phyloP scores from a whole-genome alignment of 2,329 filamentous ascomycete genomes.

The Curvularia eragrostidis region DNA sequence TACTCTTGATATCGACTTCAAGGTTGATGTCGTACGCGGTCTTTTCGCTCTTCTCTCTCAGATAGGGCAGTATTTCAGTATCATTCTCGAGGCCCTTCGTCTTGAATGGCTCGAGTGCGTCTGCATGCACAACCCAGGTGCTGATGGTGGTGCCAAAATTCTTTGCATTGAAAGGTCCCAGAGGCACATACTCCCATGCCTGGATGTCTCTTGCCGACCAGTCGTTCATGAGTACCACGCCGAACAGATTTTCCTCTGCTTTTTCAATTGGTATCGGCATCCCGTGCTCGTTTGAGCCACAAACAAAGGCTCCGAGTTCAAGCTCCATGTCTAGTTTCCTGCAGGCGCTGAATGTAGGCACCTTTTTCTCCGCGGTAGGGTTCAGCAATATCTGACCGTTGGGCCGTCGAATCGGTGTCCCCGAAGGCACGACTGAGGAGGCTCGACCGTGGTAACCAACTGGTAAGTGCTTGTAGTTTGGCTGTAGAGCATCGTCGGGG shows the following conservation, averaged over 20 bases:
- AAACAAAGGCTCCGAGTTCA: constrained; percentile 78
- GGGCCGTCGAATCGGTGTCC: constrained; percentile 74
- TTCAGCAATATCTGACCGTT: constrained; percentile 75
- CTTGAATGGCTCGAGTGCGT: constrained; percentile 75
- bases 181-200: constrained; percentile 81
- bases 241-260: constrained; percentile 76
- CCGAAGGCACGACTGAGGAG: constrained; percentile 76
- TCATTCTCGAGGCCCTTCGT: constrained; percentile 63
- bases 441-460: constrained; percentile 83
- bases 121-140: constrained; percentile 78
- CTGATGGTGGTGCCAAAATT: constrained; percentile 82
- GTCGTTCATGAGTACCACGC: constrained; percentile 83
- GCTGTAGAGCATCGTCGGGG: constrained; percentile 73
- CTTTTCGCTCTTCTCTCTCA: constrained; percentile 66
- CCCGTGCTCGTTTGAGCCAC: constrained; percentile 69
- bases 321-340: constrained; percentile 79
- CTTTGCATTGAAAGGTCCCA: constrained; percentile 84
- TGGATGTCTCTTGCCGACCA: constrained; percentile 87
- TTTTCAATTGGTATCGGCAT: constrained; percentile 66
- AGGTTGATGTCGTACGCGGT: constrained; percentile 73
- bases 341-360: constrained; percentile 68
- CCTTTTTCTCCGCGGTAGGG: constrained; percentile 66
- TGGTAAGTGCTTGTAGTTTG: constrained; percentile 82
- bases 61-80: constrained; percentile 64
- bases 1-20: constrained; percentile 66